Evolutionary conservation across 305 asterid genomes (phyloP), one percentile per base, ranked within the genome.

Genomic region (Fraxinus ornus): DNA sequence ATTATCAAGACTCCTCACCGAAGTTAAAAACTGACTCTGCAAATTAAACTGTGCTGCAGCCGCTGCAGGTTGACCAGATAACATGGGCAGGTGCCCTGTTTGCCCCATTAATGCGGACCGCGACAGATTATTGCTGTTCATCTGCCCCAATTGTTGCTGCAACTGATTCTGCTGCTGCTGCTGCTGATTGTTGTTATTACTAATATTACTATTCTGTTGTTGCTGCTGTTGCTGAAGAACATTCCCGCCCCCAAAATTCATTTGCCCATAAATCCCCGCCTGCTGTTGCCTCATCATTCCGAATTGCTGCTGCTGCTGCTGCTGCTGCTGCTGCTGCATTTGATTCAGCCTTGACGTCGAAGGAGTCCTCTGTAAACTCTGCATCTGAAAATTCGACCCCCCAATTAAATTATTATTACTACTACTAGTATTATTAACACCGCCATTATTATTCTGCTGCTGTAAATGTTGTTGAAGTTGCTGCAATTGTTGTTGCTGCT

Each of bases 11-110:
- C 79, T 70, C 19, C 90, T 52, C 92, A 96, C 98, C 98, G 95
- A 86, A 80, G 93, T 82, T 88, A 92, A 85, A 84, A 83, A 89
- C 90, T 93, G 98, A 78, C 91, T 87, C 78, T 91, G 98, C 89
- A 93, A 83, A 84, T 91, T 92, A 84, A 88, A 91, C 89, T 92
- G 98, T 37, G 97, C 90, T 33, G 95, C 93, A 12, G 91, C 90
- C 22, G 89, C 91, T 0, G 92, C 91, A 47, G 90, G 88, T 87
- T 94, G 98, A 75, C 97, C 94, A 75, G 98, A 87, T 76, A 96
- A 87, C 97, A 91, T 85, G 3, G 97, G 91, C 57, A 96, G 88
- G 64, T 93, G 94, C 74, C 90, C 89, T 3, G 91, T 86, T 85
- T 88, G 94, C 74, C 91, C 93, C 89, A 90, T 83, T 82, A 86